Evolutionary conservation across 495 filamentous ascomycete genomes (phyloP), one percentile per base, ranked within the genome.

Genomic region (Annulohypoxylon moriforme): DNA sequence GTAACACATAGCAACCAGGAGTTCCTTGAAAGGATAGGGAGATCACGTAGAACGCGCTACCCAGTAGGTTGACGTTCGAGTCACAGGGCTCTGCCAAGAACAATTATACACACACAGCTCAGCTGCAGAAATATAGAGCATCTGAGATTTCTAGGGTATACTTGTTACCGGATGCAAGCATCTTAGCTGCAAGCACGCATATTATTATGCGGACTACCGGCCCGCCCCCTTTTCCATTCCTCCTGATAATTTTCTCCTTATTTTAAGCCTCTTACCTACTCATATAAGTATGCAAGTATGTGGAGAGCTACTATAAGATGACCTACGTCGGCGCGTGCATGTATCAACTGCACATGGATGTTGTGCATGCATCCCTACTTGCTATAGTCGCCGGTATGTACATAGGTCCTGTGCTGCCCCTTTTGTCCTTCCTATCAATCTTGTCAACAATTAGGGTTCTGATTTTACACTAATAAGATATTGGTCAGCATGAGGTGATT

Each of bases 151-250:
- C 69, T 31, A 40, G 50, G 55, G 18, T 52, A 38, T 60, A 42
- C 64, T 34, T 56, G 42, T 9, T 47, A 64, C 33, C 60, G 64
- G 64, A 65, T 44, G 52, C 53, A 61, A 64, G 64, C 64, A 62
- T 68, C 38, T 67, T 44, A 29, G 64, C 57, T 64, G 69, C 69
- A 68, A 29, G 69, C 31, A 46, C 40, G 70, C 60, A 65, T 42
- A 73, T 72, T 68, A 27, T 24, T 40, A 72, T 72, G 64, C 60
- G 53, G 27, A 72, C 49, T 72, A 22, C 64, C 64, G 69, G 22
- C 22, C 60, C 60, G 22, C 47, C 53, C 55, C 53, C 42, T 20
- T 58, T 40, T 47, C 9, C 27, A 44, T 33, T 49, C 27, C 42
- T 22, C 10, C 40, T 58, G 36, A 20, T 0, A 25, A 50, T 27